Evolutionary conservation across 108 stramenopile species (phyloP).

Genomic region (Cylindrotheca closterium): DNA sequence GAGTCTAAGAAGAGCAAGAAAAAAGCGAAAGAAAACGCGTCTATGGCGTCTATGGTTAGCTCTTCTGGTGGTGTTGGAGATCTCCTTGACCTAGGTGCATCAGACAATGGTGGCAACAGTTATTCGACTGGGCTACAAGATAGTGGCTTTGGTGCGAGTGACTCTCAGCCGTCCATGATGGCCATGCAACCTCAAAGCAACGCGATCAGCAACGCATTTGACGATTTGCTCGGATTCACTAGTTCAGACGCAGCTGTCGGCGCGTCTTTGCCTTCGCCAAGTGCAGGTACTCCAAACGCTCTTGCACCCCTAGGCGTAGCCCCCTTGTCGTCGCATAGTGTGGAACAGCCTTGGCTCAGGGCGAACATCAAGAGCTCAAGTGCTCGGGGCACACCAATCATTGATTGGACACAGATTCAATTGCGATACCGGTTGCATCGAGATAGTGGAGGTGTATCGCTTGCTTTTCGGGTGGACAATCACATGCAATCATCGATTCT

Average conservation of each 20-base stretch:
- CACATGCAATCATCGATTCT: conserved; percentile 4
- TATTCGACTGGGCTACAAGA: conserved; percentile 4
- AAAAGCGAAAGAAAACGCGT: conserved; percentile 24
- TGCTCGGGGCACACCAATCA: conserved; percentile 27
- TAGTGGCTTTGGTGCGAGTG: too few species aligned
- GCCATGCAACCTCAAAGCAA: conserved; percentile 17
- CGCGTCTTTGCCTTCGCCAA: neutral
- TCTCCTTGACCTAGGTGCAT: conserved; percentile 43
- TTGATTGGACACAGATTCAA: conserved; percentile 34
- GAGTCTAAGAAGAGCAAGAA: conserved; percentile 43
- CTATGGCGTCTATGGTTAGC: too few species aligned
- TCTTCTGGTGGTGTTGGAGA: conserved; percentile 43
- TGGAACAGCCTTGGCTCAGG: conserved; percentile 21
- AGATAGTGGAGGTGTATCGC: conserved; percentile 2
- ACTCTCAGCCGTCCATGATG: neutral
- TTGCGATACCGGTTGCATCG: conserved; percentile 30
- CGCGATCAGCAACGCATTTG: conserved; percentile 70
- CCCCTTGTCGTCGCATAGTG: conserved; percentile 1
- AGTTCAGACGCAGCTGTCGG: conserved; percentile 21
- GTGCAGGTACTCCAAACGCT: neutral
- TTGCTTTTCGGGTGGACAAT: conserved; percentile 35
- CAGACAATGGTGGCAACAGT: too few species aligned
- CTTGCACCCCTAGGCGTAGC: neutral
- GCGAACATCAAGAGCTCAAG: conserved; percentile 30
- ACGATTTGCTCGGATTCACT: conserved; percentile 69